These are phyloP conservation scores for Termitomyces bulborhizus DNA, from an alignment of 768 basidiomycete genomes.

Conservation along the genomic window DNA sequence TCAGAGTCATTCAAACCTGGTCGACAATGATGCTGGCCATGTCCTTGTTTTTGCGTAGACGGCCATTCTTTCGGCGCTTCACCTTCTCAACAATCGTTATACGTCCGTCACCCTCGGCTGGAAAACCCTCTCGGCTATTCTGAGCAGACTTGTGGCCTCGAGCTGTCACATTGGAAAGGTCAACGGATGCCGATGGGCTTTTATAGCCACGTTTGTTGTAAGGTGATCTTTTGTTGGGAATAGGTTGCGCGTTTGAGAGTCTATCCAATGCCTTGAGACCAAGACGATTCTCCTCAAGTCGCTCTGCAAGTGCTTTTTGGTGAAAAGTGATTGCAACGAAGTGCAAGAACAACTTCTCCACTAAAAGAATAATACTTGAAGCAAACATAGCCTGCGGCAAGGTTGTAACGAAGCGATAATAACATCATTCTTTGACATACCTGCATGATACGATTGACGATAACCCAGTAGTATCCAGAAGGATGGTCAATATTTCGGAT, in stretches of 20 bases:
- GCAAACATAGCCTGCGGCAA: conserved; percentile 36
- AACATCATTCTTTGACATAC: conserved; percentile 22
- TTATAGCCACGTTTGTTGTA: conserved; percentile 43
- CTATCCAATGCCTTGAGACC: conserved; percentile 67
- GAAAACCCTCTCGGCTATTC: conserved; percentile 9
- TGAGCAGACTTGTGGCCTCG: conserved; percentile 12
- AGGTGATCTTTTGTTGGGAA: conserved; percentile 28
- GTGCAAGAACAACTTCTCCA: conserved; percentile 55
- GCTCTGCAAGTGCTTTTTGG: conserved; percentile 67
- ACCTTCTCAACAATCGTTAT: conserved; percentile 1
- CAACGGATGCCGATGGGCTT: conserved; percentile 29
- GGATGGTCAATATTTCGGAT: conserved; percentile 54
- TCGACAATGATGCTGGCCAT: conserved; percentile 68
- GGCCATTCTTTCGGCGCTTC: conserved; percentile 20
- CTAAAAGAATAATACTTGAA: conserved; percentile 34
- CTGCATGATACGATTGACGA: conserved; percentile 68
- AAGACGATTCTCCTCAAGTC: conserved; percentile 61
- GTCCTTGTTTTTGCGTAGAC: conserved; percentile 39
- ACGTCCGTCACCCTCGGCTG: conserved; percentile 12
- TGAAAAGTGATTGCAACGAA: conserved; percentile 81
- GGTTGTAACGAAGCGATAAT: conserved; percentile 3
- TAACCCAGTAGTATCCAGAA: conserved; percentile 59
- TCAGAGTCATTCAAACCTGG: conserved; percentile 32
- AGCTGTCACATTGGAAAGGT: conserved; percentile 18
- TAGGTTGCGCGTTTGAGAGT: conserved; percentile 59